phyloP scores from a whole-genome alignment of 2,329 filamentous ascomycete genomes.

The Colletotrichum liaoningense region DNA sequence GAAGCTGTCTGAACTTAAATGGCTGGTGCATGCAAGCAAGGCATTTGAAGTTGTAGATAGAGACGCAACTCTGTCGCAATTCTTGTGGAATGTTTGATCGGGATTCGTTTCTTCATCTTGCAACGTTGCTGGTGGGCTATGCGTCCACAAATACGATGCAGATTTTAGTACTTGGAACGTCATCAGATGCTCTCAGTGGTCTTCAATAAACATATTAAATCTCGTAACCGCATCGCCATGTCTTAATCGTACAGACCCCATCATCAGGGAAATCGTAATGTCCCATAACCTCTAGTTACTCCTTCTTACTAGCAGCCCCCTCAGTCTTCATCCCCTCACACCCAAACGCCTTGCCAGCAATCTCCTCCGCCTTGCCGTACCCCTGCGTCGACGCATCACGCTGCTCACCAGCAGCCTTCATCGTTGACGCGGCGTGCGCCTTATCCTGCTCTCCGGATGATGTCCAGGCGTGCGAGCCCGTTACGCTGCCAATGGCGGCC shows the following conservation, averaged over 20 bases:
- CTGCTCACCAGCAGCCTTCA: slow-evolving; percentile 70
- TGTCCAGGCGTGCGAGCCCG: slow-evolving; percentile 72
- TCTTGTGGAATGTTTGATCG: not conserved
- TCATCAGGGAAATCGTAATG: too few species aligned
- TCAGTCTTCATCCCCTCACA: slow-evolving; percentile 78
- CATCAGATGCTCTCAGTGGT: too few species aligned
- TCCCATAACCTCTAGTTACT: slow-evolving; percentile 24
- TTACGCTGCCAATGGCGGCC: slow-evolving; percentile 70
- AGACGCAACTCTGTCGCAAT: not conserved
- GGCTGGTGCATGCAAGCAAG: not conserved
- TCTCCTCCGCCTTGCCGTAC: slow-evolving; percentile 72
- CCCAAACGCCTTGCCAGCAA: slow-evolving; percentile 71
- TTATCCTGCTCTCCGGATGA: slow-evolving; percentile 73
- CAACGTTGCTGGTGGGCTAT: too few species aligned
- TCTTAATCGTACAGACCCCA: not conserved
- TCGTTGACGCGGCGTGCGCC: slow-evolving; percentile 67
- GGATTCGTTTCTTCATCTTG: not conserved
- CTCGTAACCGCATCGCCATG: too few species aligned
- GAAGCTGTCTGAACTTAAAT: not conserved
- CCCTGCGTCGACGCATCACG: slow-evolving; percentile 65
- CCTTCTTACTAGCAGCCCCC: slow-evolving; percentile 62
- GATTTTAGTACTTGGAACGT: too few species aligned
- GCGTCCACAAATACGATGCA: too few species aligned
- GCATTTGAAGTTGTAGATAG: not conserved
- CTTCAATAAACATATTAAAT: too few species aligned